Base-by-base conservation (phyloP, 306 rosid genomes). In the Pyrus bretschneideri region DNA sequence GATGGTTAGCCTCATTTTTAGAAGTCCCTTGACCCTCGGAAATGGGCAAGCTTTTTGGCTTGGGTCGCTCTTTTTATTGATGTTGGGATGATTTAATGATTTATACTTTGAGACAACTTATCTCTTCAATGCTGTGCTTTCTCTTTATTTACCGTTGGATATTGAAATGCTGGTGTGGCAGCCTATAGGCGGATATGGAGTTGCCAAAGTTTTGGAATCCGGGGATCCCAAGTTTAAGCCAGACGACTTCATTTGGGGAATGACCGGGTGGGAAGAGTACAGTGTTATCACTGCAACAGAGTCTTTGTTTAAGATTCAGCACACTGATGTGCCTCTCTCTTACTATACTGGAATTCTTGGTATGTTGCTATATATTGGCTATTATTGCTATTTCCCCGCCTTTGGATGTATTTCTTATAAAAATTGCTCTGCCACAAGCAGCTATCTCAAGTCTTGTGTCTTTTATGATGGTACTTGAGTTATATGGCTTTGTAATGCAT, bases 181-280 rank as follows among this genome's bases (percentile, higher is more conserved):
- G 80, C 65, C 25, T 45, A 49, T 62, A 19, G 17, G 38, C 45
- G 76, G 87, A 52, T 31, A 69, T 77, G 94, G 91, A 27, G 86
- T 89, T 31, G 75, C 84, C 6, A 51, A 86, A 79, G 91, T 87
- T 6, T 57, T 87, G 75, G 79, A 72, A 10, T 86, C 94, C 22
- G 79, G 83, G 70, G 72, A 89, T 68, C 87, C 85, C 52, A 62
- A 82, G 70, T 84, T 71, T 75, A 82, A 81, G 38, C 30, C 81
- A 30, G 91, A 90, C 67, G 90, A 89, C 78, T 57, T 85, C 3
- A 70, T 87, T 66, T 76, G 87, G 30, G 91, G 91, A 4, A 10
- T 72, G 10, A 86, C 91, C 15, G 73, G 69, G n/a, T 89, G 91
- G 90, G 90, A 90, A 65, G 86, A 86, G 25, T 90, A 86, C 67